Evolutionary conservation across 371 early-diverging fungal species (phyloP), one percentile per base, ranked within the genome.

Genomic region (Actinomucor elegans): DNA sequence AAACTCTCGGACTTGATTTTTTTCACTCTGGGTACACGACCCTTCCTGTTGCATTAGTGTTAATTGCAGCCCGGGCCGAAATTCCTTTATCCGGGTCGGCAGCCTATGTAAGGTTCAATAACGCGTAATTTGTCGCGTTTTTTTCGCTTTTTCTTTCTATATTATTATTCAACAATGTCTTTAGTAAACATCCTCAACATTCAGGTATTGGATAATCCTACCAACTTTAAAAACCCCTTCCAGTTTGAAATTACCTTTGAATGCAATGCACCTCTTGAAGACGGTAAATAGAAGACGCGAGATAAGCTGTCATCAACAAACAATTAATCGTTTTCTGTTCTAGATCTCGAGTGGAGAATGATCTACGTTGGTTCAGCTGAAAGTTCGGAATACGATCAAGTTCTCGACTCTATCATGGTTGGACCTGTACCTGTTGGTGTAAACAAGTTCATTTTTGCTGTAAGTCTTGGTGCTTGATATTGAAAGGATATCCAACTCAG

Each of bases 381-480:
- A 59, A 84, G 81, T 59, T 81, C 82, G 48, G 77, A 85, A 46
- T 80, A 89, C 45, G 99, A 98, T 73, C 97, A 96, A 75, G 91
- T 87, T 21, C 85, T 98, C 35, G 99, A 98, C 63, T 87, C 88
- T 44, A 89, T 98, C 48, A 84, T 93, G 79, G 96, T 98, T 9
- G 99, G 99, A 1, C 99, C 99, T 32, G 86, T 97, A 17, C 99
- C 99, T 23, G 87, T 94, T n/a, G 99, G 98, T 31, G 78, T 94
- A 29, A 94, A 90, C 81, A 93, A 91, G 77, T 98, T 98, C 70
- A 73, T 91, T 48, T 89, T 97, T 59, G 77, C 90, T 84, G 93
- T 92, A 82, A 40, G 67, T 14, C 12, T 34, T 34, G 5, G n/a
- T 34, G 34, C 34, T n/a, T n/a, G 1, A 1, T n/a, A 12, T 14